Percentiles rank a stretch among this genome's conserved stretches.
phyloP scores from a whole-genome alignment of 2,329 filamentous ascomycete species.

The Ustilaginoidea virens region DNA sequence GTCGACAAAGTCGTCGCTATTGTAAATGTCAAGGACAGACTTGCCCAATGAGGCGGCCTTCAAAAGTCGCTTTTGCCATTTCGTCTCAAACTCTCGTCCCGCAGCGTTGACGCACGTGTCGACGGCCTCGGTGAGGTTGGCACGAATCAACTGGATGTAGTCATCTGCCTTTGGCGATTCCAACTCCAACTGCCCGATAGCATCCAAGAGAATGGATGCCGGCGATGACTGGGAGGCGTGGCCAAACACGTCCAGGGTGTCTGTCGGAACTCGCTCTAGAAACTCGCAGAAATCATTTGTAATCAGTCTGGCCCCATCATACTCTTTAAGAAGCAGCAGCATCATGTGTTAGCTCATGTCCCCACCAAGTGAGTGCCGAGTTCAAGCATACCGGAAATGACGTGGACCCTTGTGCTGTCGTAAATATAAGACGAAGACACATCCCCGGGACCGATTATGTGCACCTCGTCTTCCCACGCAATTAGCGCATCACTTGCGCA shows the following conservation, averaged over 20 bases:
- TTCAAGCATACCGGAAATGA: constrained; percentile 56
- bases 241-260: constrained; percentile 78
- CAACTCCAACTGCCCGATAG: constrained; percentile 76
- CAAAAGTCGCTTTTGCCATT: constrained; percentile 93
- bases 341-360: no score
- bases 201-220: constrained; percentile 85
- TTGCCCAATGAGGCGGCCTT: constrained; percentile 96
- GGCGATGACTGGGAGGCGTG: constrained; percentile 78
- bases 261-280: constrained; percentile 78
- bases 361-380: no score
- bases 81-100: constrained; percentile 74
- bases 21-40: constrained; percentile 91
- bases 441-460: constrained; percentile 76
- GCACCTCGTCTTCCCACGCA: constrained; percentile 96
- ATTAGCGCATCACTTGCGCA: constrained; percentile 91
- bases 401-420: constrained; percentile 75
- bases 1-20: constrained; percentile 96
- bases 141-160: constrained; percentile 85
- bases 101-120: constrained; percentile 88
- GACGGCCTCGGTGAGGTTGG: constrained; percentile 80
- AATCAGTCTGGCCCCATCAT: constrained; percentile 77
- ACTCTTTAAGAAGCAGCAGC: constrained; percentile 30
- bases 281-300: constrained; percentile 96
- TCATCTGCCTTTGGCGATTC: constrained; percentile 96
- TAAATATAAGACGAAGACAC: constrained; percentile 70